phyloP scores from a whole-genome alignment of 441 rosid species.

The Adansonia rubrostipa region DNA sequence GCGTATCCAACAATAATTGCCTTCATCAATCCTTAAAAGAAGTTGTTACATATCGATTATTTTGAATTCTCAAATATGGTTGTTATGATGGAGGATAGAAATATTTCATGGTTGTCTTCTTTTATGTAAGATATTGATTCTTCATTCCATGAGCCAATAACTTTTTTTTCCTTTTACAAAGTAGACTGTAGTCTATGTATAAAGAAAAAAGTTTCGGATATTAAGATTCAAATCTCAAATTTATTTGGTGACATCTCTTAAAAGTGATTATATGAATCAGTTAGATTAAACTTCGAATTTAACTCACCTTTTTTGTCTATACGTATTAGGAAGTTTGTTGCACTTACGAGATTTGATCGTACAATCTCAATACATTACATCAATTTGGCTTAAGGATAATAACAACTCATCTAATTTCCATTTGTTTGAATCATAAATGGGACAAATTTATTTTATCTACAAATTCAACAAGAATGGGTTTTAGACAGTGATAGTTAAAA shows the following conservation, averaged over 20 bases:
- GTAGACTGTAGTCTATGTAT: too few species aligned
- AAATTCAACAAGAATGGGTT: not conserved
- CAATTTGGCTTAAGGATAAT: not conserved
- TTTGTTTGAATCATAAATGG: not conserved
- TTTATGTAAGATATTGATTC: not conserved
- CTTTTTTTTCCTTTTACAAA: too few species aligned
- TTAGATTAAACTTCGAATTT: too few species aligned
- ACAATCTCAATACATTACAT: not conserved
- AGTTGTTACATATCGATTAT: too few species aligned
- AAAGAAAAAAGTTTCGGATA: too few species aligned
- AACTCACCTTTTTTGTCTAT: not conserved
- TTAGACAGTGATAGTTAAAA: not conserved
- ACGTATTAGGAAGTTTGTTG: not conserved
- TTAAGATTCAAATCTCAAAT: too few species aligned
- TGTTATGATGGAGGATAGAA: not conserved
- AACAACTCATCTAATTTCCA: not conserved
- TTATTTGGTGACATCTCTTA: too few species aligned
- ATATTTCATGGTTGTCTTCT: not conserved
- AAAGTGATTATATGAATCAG: too few species aligned
- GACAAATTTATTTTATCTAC: not conserved
- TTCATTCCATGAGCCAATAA: too few species aligned
- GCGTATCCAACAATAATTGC: not conserved
- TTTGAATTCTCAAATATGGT: not conserved
- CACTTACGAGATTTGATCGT: not conserved
- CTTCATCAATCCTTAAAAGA: not conserved